Conservation (phyloP, 768 basidiomycete genomes). For the Lactarius akahatsu region DNA sequence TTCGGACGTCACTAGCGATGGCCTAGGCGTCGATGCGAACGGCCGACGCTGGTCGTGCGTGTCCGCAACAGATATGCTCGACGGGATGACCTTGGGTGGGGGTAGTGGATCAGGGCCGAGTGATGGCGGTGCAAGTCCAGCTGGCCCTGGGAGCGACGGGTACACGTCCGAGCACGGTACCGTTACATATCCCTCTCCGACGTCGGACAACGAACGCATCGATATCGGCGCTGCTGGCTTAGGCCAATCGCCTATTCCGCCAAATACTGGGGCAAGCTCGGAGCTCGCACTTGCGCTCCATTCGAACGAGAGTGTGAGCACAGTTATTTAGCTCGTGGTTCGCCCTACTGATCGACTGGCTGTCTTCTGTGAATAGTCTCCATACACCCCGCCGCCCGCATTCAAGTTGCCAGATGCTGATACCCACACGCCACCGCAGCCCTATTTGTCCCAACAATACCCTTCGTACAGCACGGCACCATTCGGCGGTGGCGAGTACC, state of each 20-base stretch:
- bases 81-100: slow-evolving; percentile 18
- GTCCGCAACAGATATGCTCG: slow-evolving; percentile 26
- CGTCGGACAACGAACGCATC: slow-evolving; percentile 25
- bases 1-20: slow-evolving; percentile 26
- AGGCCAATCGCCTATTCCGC: slow-evolving; percentile 14
- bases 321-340: not conserved
- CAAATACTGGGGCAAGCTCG: slow-evolving; percentile 13
- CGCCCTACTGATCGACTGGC: not conserved
- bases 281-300: slow-evolving; percentile 25
- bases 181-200: slow-evolving; percentile 27
- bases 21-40: slow-evolving; percentile 20
- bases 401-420: slow-evolving; percentile 25
- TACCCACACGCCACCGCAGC: slow-evolving; percentile 1
- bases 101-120: slow-evolving; percentile 1
- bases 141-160: slow-evolving; percentile 21
- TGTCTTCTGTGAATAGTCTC: not conserved
- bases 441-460: slow-evolving; percentile 18
- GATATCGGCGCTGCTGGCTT: slow-evolving; percentile 6
- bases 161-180: slow-evolving; percentile 26
- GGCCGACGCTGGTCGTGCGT: slow-evolving; percentile 29
- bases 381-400: slow-evolving; percentile 21
- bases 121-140: slow-evolving; percentile 9
- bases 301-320: slow-evolving; percentile 26
- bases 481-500: slow-evolving; percentile 16
- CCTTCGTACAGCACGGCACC: slow-evolving; percentile 6